These are phyloP conservation scores for Phoma sp. DNA, from an alignment of 2,329 filamentous ascomycete genomes.

Conservation along the genomic window DNA sequence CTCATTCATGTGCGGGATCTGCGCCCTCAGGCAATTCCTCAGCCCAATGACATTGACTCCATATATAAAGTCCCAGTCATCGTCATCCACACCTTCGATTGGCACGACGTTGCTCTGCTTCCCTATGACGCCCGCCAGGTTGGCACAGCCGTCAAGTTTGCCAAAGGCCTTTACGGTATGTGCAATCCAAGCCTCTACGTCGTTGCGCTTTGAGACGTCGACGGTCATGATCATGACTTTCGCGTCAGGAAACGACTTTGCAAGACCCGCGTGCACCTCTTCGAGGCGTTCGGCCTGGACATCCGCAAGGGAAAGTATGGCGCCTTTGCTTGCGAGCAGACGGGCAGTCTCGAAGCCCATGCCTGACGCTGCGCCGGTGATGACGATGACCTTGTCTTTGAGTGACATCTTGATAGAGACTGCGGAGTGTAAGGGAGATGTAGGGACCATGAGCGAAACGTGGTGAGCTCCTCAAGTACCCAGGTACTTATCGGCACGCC, in stretches of 20 bases:
- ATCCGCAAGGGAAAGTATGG: slow-evolving; percentile 43
- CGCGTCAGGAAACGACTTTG: slow-evolving; percentile 13
- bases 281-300: slow-evolving; percentile 36
- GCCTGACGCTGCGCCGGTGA: slow-evolving; percentile 43
- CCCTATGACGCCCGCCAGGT: slow-evolving; percentile 57
- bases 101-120: slow-evolving; percentile 28
- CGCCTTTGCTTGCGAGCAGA: slow-evolving; percentile 37
- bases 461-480: too few species aligned
- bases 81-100: slow-evolving; percentile 43
- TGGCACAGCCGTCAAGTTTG: slow-evolving; percentile 47
- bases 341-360: slow-evolving; percentile 41
- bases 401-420: slow-evolving; percentile 25
- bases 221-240: slow-evolving; percentile 52
- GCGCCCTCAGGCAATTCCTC: slow-evolving; percentile 50
- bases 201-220: slow-evolving; percentile 56
- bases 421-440: background rate
- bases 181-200: slow-evolving; percentile 63
- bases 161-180: slow-evolving; percentile 57
- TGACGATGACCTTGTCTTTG: slow-evolving; percentile 40
- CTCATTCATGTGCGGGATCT: slow-evolving; percentile 52
- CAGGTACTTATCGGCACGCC: slow-evolving; percentile 5
- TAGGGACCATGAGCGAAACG: background rate
- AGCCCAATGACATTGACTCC: slow-evolving; percentile 50
- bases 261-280: slow-evolving; percentile 30
- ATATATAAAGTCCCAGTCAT: slow-evolving; percentile 51